Evolutionary conservation across 1,139 yeast species (phyloP).

Genomic region (Lodderomyces oxycetoniae): DNA sequence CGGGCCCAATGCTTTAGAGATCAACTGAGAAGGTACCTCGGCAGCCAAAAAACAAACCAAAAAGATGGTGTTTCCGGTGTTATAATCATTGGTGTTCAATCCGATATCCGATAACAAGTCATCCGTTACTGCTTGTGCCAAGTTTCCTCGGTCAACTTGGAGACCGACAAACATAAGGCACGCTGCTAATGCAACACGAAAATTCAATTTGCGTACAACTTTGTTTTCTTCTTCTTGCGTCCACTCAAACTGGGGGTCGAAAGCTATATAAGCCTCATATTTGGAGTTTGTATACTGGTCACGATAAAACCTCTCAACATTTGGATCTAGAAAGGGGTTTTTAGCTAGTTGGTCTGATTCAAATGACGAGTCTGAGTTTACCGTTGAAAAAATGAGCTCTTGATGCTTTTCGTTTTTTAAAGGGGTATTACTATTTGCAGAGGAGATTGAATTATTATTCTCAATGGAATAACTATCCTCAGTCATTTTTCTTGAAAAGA

Average conservation of each 20-base stretch:
- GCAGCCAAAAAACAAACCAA: slow-evolving; percentile 26
- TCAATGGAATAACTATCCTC: not conserved
- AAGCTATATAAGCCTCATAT: slow-evolving; percentile 31
- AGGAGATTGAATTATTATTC: not conserved
- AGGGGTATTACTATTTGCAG: slow-evolving; percentile 1
- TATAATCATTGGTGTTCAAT: slow-evolving; percentile 28
- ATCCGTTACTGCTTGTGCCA: slow-evolving; percentile 31
- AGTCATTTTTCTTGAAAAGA: not conserved
- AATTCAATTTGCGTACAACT: slow-evolving; percentile 22
- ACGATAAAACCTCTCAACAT: slow-evolving; percentile 13
- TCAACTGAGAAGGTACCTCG: slow-evolving; percentile 32
- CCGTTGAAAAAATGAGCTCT: not conserved
- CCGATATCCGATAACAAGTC: slow-evolving; percentile 26
- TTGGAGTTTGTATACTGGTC: slow-evolving; percentile 25
- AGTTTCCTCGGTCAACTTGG: slow-evolving; percentile 30
- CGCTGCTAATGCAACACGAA: slow-evolving; percentile 26
- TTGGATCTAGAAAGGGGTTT: slow-evolving; percentile 13
- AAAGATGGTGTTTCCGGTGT: slow-evolving; percentile 29
- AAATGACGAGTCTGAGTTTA: slow-evolving; percentile 6
- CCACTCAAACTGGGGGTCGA: slow-evolving; percentile 37
- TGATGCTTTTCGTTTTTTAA: not conserved
- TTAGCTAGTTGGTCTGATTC: slow-evolving; percentile 8
- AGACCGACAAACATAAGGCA: slow-evolving; percentile 30
- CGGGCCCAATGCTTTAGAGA: slow-evolving; percentile 30
- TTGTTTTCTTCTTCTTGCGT: slow-evolving; percentile 29